phyloP scores from a whole-genome alignment of 306 rosid species.

The Dalbergia cochinchinensis region DNA sequence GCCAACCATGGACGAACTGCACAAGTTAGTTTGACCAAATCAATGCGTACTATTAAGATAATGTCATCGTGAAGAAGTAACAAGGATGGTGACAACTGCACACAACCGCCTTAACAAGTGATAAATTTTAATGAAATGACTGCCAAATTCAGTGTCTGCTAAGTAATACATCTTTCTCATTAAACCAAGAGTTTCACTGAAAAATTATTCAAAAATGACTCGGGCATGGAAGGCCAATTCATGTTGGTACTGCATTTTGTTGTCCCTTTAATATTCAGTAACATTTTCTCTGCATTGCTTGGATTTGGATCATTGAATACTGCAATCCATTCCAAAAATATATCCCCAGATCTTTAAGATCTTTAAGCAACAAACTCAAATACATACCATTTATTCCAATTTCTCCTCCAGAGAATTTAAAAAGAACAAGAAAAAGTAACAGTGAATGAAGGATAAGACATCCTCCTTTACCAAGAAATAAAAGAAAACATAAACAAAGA shows the following conservation, averaged over 20 bases:
- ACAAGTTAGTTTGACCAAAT: conserved; percentile 46
- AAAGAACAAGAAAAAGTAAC: not conserved
- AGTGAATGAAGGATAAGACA: conserved; percentile 22
- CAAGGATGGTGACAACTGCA: conserved; percentile 28
- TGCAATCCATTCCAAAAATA: conserved; percentile 8
- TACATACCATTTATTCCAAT: not conserved
- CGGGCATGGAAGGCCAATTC: conserved; percentile 8
- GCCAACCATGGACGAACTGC: conserved; percentile 83
- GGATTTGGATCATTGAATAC: conserved; percentile 26
- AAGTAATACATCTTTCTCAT: not conserved
- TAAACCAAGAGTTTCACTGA: conserved; percentile 3
- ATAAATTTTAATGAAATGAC: conserved; percentile 29
- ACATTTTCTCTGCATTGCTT: conserved; percentile 31
- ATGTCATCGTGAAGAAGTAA: not conserved
- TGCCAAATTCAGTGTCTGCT: conserved; percentile 21
- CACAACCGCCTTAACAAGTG: conserved; percentile 11
- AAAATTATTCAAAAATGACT: conserved; percentile 29
- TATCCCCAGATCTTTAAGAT: conserved; percentile 14
- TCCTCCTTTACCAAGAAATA: conserved; percentile 3
- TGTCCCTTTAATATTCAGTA: conserved; percentile 22
- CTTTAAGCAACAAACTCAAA: conserved; percentile 22
- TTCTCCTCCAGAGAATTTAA: conserved; percentile 16
- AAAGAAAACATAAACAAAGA: conserved; percentile 36
- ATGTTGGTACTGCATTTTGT: not conserved
- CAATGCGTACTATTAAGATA: conserved; percentile 35